A percentile compares a stretch with the other conserved stretches of the same genome.
These are phyloP conservation scores for Hortaea sp. DNA, from an alignment of 2,329 filamentous ascomycete genomes.

Conservation along the genomic window DNA sequence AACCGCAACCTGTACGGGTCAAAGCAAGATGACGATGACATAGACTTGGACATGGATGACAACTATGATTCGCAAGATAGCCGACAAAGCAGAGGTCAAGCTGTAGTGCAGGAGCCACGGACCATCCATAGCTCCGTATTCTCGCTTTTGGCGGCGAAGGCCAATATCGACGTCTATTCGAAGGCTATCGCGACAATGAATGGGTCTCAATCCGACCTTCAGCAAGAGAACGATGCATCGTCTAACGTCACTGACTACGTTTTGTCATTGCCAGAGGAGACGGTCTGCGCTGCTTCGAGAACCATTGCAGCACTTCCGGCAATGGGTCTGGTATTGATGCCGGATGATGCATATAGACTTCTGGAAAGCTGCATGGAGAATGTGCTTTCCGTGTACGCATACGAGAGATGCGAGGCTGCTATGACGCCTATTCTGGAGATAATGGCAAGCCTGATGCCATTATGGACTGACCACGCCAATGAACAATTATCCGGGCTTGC, in stretches of 20 bases:
- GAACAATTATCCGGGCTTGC: slow-evolving; percentile 55
- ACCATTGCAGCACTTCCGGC: slow-evolving; percentile 14
- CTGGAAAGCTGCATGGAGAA: slow-evolving; percentile 39
- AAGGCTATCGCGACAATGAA: neutral
- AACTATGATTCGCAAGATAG: slow-evolving; percentile 53
- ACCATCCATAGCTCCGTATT: slow-evolving; percentile 24
- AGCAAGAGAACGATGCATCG: slow-evolving; percentile 3
- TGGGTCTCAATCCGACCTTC: neutral
- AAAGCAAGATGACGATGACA: slow-evolving; percentile 44
- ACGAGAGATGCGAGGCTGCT: slow-evolving; percentile 65
- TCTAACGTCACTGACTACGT: slow-evolving; percentile 13
- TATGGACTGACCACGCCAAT: slow-evolving; percentile 51
- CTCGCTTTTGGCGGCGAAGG: neutral
- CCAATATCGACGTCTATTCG: slow-evolving; percentile 1
- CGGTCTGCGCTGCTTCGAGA: slow-evolving; percentile 15
- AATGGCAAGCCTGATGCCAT: slow-evolving; percentile 51
- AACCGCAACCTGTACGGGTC: slow-evolving; percentile 14
- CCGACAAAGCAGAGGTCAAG: slow-evolving; percentile 29
- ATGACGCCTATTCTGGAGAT: slow-evolving; percentile 58
- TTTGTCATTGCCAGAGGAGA: slow-evolving; percentile 10
- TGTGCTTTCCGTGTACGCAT: slow-evolving; percentile 46
- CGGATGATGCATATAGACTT: slow-evolving; percentile 32
- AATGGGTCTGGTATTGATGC: slow-evolving; percentile 15
- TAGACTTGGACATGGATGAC: slow-evolving; percentile 61
- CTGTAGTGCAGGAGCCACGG: slow-evolving; percentile 32